A percentile compares a stretch with the other conserved stretches of the same genome.
These are phyloP conservation scores for Leccinum imitatum DNA, from an alignment of 768 basidiomycete species.

Conservation along the genomic window DNA sequence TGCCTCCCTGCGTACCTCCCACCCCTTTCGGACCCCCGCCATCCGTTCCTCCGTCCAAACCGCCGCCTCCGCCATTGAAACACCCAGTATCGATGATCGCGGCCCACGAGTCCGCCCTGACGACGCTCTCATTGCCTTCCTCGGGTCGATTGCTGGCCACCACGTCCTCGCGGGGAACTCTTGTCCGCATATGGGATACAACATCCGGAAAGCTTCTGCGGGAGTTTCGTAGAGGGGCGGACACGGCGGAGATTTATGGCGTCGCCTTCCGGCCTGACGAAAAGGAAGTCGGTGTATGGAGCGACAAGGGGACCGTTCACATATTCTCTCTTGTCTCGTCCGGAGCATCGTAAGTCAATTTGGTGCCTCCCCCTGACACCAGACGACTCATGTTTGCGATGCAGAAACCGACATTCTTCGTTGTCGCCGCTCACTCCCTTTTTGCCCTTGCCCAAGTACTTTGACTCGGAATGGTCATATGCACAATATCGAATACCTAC, in stretches of 20 bases:
- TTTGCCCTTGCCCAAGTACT: constrained; percentile 84
- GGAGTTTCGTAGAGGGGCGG: constrained; percentile 83
- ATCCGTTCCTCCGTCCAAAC: constrained; percentile 50
- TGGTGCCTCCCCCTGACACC: constrained; percentile 1
- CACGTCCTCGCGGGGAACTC: constrained; percentile 78
- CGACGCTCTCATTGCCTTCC: constrained; percentile 72
- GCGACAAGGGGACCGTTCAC: constrained; percentile 94
- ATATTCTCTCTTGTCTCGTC: constrained; percentile 74
- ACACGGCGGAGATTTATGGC: constrained; percentile 90
- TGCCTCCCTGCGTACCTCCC: constrained; percentile 75
- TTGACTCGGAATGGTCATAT: constrained; percentile 96
- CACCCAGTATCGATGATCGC: constrained; percentile 78
- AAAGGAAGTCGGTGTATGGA: constrained; percentile 85
- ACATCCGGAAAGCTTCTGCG: constrained; percentile 67
- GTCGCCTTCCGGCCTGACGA: constrained; percentile 88
- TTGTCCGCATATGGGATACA: constrained; percentile 86
- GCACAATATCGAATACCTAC: constrained; percentile 88
- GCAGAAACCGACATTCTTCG: constrained; percentile 81
- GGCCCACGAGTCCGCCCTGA: constrained; percentile 79
- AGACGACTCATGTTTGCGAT: constrained; percentile 7
- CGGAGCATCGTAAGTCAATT: constrained; percentile 58
- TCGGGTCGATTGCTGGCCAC: constrained; percentile 83
- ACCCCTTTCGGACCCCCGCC: constrained; percentile 55
- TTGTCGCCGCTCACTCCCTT: constrained; percentile 79
- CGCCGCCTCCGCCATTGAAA: constrained; percentile 56